Base-by-base conservation (phyloP, 192 early-diverging fungal genomes). In the Lobosporangium transversale region DNA sequence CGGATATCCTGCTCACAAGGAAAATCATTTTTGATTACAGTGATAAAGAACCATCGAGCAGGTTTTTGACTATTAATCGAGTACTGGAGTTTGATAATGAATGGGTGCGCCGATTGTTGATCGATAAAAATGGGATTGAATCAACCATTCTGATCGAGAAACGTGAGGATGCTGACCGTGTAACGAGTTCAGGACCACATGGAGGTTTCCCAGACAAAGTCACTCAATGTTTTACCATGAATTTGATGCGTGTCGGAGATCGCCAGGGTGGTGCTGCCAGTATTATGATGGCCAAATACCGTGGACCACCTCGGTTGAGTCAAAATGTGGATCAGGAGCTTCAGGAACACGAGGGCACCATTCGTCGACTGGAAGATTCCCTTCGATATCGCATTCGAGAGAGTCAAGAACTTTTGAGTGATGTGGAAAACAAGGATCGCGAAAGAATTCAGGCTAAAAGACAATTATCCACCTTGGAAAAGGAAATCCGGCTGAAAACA, bases 71-170 rank as follows among this genome's bases (percentile, higher is more conserved):
- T 0, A 86, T 93, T 4, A 75, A 93, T 43, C 83, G 89, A 6
- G 83, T 76, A 0, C 64, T 93, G 21, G 64, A 79, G 5, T 81
- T 93, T 53, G 79, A 81, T 24, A 67, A 91, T 45, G 90, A 94
- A 54, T 80, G 87, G 53, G 93, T 93, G 9, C 91, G 91, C 52
- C 88, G 91, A 10, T 84, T 90, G 58, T 78, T 94, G 35, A 92
- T 94, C 64, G 89, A 88, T 26, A 71, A 84, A 27, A 83, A 83
- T 52, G 66, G 68, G 29, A 92, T 93, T 44, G 91, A 94, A 64
- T 85, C 88, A 21, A 87, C 84, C n/a, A 83, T 92, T 33, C 66
- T 94, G 31, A 81, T 91, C 21, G 84, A 89, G 44, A 71, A 84
- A 23, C 83, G 88, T 66, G 53, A 48, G 3, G 80, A 85, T 20